Conservation (phyloP, 2,329 filamentous ascomycete species). For the Sporothrix sp. region DNA sequence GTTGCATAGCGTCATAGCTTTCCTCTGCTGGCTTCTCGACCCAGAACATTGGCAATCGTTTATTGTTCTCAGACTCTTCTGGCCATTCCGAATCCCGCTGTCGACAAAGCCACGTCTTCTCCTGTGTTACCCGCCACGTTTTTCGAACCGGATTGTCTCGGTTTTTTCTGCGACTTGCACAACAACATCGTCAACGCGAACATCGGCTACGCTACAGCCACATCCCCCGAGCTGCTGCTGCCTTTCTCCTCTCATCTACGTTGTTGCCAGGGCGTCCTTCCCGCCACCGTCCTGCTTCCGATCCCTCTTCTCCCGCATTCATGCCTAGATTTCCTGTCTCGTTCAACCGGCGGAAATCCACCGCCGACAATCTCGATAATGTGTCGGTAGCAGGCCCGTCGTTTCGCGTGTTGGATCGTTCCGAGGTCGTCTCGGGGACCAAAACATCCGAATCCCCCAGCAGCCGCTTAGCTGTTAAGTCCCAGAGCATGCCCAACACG, state of each 20-base stretch:
- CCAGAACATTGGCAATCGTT: not conserved
- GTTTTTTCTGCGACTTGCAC: constrained; percentile 2
- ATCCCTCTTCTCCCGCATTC: constrained; percentile 25
- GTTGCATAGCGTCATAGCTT: constrained; percentile 18
- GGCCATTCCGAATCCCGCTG: too few relatives aligned
- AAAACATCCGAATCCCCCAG: constrained; percentile 36
- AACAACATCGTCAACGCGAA: not conserved
- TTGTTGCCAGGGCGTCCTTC: not conserved
- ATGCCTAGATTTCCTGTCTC: constrained; percentile 55
- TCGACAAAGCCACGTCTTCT: not conserved
- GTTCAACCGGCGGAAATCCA: constrained; percentile 51
- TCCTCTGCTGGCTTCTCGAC: not conserved
- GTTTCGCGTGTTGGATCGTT: constrained; percentile 49
- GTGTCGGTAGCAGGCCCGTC: constrained; percentile 40
- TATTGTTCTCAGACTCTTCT: not conserved
- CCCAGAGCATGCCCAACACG: constrained; percentile 30
- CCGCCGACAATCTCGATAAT: constrained; percentile 46
- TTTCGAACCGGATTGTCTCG: constrained; percentile 6
- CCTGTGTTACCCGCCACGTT: not conserved
- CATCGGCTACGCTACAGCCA: not conserved
- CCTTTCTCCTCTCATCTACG: not conserved
- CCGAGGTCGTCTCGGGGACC: constrained; percentile 32
- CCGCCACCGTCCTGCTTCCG: not conserved
- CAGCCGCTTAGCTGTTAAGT: constrained; percentile 29
- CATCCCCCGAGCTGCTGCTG: not conserved